Evolutionary conservation across 352 stramenopile species (phyloP), one percentile per base, ranked within the genome.

Genomic region (Globisporangium yorkense): DNA sequence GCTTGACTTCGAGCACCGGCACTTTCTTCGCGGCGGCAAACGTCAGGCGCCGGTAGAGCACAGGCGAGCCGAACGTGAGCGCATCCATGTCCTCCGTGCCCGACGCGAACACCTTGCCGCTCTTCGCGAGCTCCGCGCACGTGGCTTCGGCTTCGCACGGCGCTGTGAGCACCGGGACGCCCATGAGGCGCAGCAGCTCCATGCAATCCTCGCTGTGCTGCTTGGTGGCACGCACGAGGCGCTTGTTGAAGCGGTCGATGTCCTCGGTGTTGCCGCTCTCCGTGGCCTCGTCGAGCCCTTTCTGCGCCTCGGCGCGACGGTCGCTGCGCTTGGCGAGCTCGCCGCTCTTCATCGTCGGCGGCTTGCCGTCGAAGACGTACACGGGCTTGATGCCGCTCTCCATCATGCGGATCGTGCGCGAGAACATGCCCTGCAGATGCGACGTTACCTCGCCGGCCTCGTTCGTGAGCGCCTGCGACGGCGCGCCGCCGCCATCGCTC

Each of bases 11-110:
- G 7, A 97, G 67, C 40, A 98, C 92, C 1, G 92, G 88, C 45
- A 96, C 78, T 51, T 97, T 97, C 67, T 92, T 91, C 51, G 79
- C 81, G 1, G 87, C 84, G 7, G 84, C 84, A 40, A 97, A 80
- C 20, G 90, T 98, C 59, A 98, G 62, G 18, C 88, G 85, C 35
- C 97, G 91, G 29, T 99, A 86, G 39, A 99, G 70, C 54, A 98
- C 83, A 0, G 97, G 97, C n/a, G 97, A 97, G 20, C 83, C 82
- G 70, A 99, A 99, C 29, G 97, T 99, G 59, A 99, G 77, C 16
- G 94, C 94, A 68, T 99, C 97, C 97, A 99, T 99, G 80, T 99
- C 97, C 79, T 99, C 97, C 0, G 97, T 99, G 21, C 88, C 97
- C 0, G 91, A 87, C 5, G 93, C 97, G 66, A 94, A 99, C 0